Evolutionary conservation across 1,284 basidiomycete species (phyloP).

Genomic region (Trametes polyzona): DNA sequence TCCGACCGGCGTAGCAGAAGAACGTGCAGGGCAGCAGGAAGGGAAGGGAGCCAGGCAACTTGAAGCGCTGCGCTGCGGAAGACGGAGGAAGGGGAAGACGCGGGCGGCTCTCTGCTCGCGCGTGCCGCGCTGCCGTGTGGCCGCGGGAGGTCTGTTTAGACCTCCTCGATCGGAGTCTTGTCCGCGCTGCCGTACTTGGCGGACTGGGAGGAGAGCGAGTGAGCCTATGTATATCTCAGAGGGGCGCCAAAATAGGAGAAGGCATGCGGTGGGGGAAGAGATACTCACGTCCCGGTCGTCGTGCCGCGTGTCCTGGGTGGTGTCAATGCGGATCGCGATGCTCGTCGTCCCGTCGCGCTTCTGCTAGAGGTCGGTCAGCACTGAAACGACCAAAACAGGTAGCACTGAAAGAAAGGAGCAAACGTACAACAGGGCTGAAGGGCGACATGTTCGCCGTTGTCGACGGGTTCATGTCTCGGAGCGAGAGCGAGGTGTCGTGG

Average conservation of each 20-base stretch:
- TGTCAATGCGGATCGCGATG: conserved; percentile 56
- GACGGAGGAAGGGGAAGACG: not conserved
- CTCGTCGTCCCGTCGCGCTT: conserved; percentile 8
- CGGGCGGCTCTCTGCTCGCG: not conserved
- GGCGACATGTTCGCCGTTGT: conserved; percentile 8
- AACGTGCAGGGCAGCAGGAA: not conserved
- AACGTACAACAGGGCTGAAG: conserved; percentile 2
- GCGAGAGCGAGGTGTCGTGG: conserved; percentile 49
- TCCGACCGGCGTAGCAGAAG: too few relatives aligned
- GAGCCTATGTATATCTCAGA: too few relatives aligned
- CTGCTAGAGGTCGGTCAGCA: not conserved
- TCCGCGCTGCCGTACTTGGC: conserved; percentile 11
- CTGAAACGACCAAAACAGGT: not conserved
- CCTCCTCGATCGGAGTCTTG: conserved; percentile 10
- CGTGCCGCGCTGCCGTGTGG: too few relatives aligned
- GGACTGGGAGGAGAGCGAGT: not conserved
- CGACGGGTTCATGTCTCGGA: conserved; percentile 41
- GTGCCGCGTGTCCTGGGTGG: conserved; percentile 48
- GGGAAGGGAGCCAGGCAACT: not conserved
- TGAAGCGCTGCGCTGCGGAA: not conserved
- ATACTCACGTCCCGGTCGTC: conserved; percentile 1
- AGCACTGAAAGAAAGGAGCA: not conserved
- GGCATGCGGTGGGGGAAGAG: not conserved
- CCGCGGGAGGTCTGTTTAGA: too few relatives aligned
- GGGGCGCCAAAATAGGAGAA: too few relatives aligned